Evolutionary conservation across 768 basidiomycete species (phyloP), one percentile per base, ranked within the genome.

Genomic region (Strobilomyces confusus): DNA sequence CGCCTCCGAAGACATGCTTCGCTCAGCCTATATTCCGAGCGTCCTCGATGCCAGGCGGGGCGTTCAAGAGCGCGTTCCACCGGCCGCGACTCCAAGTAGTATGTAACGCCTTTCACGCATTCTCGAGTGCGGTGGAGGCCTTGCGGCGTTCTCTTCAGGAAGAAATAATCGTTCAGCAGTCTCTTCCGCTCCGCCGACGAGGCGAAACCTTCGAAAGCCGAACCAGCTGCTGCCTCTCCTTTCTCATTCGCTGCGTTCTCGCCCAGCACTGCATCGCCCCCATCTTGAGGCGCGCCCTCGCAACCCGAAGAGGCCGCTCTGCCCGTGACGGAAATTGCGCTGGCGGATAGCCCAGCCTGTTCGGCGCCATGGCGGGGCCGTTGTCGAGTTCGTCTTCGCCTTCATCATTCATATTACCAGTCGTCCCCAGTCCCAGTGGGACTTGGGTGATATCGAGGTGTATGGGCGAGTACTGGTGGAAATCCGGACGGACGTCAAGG

Each of bases 121-220:
- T 67, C 52, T 54, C 66, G 13, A 55, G 74, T 0, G 46, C 13
- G 61, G 69, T 2, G 72, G 77, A 26, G 82, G 75, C 3, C 86
- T 86, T 59, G 61, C 75, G 32, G 77, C 81, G 0, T 83, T 83
- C 58, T 75, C 77, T 9, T 57, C 61, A 15, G 76, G 77, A 4
- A 54, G 71, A 1, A 70, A 72, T 33, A 80, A 77, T 80, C 87
- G 0, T 91, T 86, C 58, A 68, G 73, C n/a, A 83, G 87, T 26
- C 62, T 89, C 43, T 68, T 88, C 52, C 79, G 81, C 63, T 65
- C 58, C 15, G 72, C 61, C 41, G 72, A 69, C 43, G 63, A 44
- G 13, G 33, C 3, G 54, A 49, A 71, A 32, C 57, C 65, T 7
- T 56, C 63, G 11, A 65, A 63, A 22, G 22, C 32, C 23, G 54